Conservation (phyloP, 2,329 filamentous ascomycete species). For the Clarireedia hainanense region DNA sequence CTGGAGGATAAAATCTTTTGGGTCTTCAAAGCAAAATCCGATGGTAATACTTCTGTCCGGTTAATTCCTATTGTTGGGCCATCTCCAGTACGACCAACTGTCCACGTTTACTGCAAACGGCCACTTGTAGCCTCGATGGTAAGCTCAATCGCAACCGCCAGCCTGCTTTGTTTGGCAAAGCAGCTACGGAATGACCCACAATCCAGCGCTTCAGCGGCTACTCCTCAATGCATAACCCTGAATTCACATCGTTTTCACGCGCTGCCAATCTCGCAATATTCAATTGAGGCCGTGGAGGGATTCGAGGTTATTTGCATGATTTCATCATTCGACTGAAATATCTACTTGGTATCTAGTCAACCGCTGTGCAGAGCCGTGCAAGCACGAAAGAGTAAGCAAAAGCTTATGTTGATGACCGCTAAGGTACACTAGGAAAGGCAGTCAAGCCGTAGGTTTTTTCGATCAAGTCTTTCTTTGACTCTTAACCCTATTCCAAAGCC, state of each 20-base stretch:
- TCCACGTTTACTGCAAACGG: neutral
- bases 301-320: too few relatives aligned
- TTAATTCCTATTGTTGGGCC: too few relatives aligned
- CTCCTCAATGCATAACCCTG: too few relatives aligned
- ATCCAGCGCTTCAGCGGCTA: neutral
- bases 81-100: too few relatives aligned
- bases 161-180: too few relatives aligned
- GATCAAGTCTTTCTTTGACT: slow-evolving; percentile 20
- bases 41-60: too few relatives aligned
- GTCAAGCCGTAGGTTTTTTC: neutral
- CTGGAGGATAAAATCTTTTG: too few relatives aligned
- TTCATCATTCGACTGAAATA: neutral
- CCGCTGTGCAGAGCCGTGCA: neutral
- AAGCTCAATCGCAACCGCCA: neutral
- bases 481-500: slow-evolving; percentile 54
- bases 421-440: slow-evolving; percentile 1
- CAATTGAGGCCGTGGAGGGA: too few relatives aligned
- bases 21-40: too few relatives aligned
- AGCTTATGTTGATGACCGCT: neutral
- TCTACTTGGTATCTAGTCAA: neutral
- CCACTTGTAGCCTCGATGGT: neutral
- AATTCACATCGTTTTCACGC: too few relatives aligned
- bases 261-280: too few relatives aligned
- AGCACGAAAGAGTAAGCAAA: neutral
- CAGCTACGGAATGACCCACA: neutral